Percentiles rank a stretch among this genome's conserved stretches.
Conservation (phyloP, 371 early-diverging fungal genomes). For the Sporodiniella umbellata region DNA sequence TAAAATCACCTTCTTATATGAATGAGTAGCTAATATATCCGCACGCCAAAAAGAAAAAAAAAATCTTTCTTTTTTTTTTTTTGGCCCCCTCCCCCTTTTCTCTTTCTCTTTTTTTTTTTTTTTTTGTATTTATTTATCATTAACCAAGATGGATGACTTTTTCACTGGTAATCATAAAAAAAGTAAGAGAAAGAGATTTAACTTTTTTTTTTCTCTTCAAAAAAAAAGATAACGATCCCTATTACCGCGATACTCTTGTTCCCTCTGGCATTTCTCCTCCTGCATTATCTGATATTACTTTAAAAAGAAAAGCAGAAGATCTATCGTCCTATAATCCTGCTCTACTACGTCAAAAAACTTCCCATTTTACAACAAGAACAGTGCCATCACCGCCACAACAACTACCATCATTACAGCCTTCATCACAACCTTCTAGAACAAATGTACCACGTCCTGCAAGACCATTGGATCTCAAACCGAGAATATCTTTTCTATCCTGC, state of each 20-base stretch:
- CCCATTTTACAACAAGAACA: slow-evolving; percentile 14
- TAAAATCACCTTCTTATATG: too few species aligned
- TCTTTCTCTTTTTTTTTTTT: too few species aligned
- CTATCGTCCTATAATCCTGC: slow-evolving; percentile 26
- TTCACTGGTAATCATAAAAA: too few species aligned
- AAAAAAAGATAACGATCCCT: slow-evolving; percentile 63
- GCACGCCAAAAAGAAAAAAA: too few species aligned
- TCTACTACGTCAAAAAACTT: slow-evolving; percentile 3
- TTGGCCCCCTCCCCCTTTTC: too few species aligned
- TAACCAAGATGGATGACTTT: too few species aligned
- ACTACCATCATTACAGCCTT: background rate
- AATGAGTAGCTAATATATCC: too few species aligned
- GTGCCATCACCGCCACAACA: slow-evolving; percentile 10
- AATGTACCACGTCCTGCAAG: slow-evolving; percentile 11
- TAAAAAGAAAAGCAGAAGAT: slow-evolving; percentile 5
- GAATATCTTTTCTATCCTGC: slow-evolving; percentile 38
- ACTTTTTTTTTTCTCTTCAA: too few species aligned
- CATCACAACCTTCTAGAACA: slow-evolving; percentile 2
- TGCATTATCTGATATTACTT: slow-evolving; percentile 33
- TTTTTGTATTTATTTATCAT: too few species aligned
- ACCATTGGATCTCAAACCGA: slow-evolving; percentile 29
- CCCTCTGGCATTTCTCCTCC: slow-evolving; percentile 64
- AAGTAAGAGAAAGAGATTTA: too few species aligned
- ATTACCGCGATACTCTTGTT: slow-evolving; percentile 54
- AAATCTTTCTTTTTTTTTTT: too few species aligned